Conservation (phyloP, 106 monocot species). For the Cymbidium sinense region DNA sequence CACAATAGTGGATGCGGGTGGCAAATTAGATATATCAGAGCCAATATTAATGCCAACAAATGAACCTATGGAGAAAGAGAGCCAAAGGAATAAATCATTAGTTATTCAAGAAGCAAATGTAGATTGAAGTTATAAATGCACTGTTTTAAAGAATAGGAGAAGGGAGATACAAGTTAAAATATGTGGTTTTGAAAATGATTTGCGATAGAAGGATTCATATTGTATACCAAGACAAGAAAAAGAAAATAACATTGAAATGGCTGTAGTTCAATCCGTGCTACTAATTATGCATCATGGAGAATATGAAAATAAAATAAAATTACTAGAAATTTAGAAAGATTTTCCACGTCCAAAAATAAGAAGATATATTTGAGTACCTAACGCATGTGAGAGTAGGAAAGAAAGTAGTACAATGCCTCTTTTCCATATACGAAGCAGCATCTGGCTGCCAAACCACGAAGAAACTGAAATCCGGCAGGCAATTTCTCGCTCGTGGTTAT, state of each 20-base stretch:
- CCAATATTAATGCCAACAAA: conserved; percentile 74
- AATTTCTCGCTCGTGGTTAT: background rate
- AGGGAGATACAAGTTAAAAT: background rate
- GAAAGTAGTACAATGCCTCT: conserved; percentile 7
- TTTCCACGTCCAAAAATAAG: background rate
- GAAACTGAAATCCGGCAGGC: background rate
- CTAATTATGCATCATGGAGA: background rate
- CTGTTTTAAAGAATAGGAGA: background rate
- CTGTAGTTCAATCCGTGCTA: background rate
- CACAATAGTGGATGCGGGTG: conserved; percentile 50
- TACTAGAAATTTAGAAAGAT: background rate
- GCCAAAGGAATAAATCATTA: background rate
- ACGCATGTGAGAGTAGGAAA: background rate
- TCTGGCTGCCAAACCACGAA: background rate
- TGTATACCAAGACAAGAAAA: background rate
- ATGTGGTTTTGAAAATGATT: background rate
- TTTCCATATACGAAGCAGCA: conserved; percentile 7
- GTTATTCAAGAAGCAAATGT: background rate
- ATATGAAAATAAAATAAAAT: background rate
- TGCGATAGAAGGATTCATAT: background rate
- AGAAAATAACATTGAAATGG: background rate
- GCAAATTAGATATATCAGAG: conserved; percentile 42
- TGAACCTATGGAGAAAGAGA: conserved; percentile 34
- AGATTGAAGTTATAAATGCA: background rate
- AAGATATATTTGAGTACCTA: conserved; percentile 7